phyloP scores from a whole-genome alignment of 169 alveolate species.

The Plasmodium vinckei region DNA sequence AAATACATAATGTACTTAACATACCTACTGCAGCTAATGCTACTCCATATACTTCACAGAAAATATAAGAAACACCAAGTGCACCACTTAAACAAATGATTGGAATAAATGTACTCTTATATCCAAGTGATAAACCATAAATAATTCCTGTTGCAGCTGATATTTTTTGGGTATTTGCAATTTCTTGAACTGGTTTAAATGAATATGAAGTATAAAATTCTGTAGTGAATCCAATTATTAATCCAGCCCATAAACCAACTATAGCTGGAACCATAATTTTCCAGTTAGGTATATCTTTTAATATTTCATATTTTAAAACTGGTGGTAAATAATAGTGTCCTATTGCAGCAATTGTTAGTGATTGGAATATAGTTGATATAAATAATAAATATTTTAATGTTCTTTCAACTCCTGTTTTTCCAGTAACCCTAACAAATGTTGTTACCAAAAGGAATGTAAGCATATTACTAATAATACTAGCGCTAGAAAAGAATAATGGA shows the following conservation, averaged over 20 bases:
- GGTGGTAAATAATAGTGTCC: constrained; percentile 79
- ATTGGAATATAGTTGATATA: constrained; percentile 88
- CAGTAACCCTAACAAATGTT: constrained; percentile 78
- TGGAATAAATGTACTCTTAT: constrained; percentile 90
- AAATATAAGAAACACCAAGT: constrained; percentile 85
- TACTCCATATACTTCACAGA: constrained; percentile 90
- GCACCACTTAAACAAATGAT: constrained; percentile 86
- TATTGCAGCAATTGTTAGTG: constrained; percentile 85
- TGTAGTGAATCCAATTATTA: constrained; percentile 88
- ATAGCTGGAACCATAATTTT: constrained; percentile 82
- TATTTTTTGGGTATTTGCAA: constrained; percentile 87
- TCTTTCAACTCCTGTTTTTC: constrained; percentile 85
- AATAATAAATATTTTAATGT: constrained; percentile 89
- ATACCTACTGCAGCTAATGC: constrained; percentile 93
- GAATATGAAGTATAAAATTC: constrained; percentile 91
- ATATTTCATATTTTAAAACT: constrained; percentile 29
- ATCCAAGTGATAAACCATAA: constrained; percentile 92
- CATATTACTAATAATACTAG: constrained; percentile 88
- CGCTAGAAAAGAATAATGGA: constrained; percentile 86
- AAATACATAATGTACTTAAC: constrained; percentile 91
- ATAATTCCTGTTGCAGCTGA: constrained; percentile 92
- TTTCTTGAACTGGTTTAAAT: constrained; percentile 90
- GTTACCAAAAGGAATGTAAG: constrained; percentile 86
- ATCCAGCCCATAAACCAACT: constrained; percentile 89
- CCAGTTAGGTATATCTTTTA: constrained; percentile 76